phyloP scores from a whole-genome alignment of 2,329 filamentous ascomycete species.

The Aspergillus felis region DNA sequence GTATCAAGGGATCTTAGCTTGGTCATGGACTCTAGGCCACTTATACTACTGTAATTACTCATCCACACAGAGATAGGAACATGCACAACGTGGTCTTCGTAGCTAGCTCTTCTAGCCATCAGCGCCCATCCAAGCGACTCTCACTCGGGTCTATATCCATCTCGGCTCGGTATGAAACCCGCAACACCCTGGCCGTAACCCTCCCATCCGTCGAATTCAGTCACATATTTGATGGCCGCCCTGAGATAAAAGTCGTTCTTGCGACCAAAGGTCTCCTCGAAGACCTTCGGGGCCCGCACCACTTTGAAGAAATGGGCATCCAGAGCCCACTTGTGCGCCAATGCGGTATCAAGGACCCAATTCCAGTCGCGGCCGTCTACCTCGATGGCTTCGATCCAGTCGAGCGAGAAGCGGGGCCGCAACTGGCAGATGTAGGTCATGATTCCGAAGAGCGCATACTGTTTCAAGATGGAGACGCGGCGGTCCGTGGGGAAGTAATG shows the following conservation, averaged over 20 bases:
- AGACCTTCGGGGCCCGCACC: conserved; percentile 6
- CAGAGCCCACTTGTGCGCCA: not conserved
- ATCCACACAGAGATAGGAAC: too few relatives aligned
- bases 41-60: too few relatives aligned
- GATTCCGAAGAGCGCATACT: conserved; percentile 3
- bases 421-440: conserved; percentile 3
- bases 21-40: too few relatives aligned
- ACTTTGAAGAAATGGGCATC: conserved; percentile 7
- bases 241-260: conserved; percentile 39
- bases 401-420: not conserved
- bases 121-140: too few relatives aligned
- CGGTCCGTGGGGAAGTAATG: not conserved
- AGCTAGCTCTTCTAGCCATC: too few relatives aligned
- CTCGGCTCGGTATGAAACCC: conserved; percentile 1
- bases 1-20: too few relatives aligned
- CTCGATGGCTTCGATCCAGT: not conserved
- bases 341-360: not conserved
- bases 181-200: conserved; percentile 2
- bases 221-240: conserved; percentile 41
- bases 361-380: not conserved
- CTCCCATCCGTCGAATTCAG: conserved; percentile 30
- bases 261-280: conserved; percentile 31
- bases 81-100: too few relatives aligned
- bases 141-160: conserved; percentile 3
- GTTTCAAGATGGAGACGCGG: not conserved